Evolutionary conservation across 805 yeast genomes (phyloP), one percentile per base, ranked within the genome.

Genomic region (Spathaspora girioi): DNA sequence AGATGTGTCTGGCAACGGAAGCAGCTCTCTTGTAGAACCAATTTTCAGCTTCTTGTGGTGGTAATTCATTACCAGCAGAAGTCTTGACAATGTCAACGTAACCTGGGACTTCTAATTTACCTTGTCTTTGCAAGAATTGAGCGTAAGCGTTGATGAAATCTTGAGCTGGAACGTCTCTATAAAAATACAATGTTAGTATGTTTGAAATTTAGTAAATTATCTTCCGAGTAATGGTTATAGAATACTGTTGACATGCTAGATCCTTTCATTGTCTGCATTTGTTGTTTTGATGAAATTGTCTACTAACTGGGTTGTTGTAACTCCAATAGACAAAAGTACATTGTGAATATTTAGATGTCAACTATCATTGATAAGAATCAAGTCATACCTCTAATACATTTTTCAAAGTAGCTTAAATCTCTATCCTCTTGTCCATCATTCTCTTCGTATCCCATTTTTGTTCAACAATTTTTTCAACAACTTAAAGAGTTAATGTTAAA

Each of bases 21-120:
- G 99, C 99, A 70, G 99, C 96, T 81, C 99, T 89, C 89, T 89
- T 89, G 97, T 93, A 93, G 89, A 90, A 93, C 99, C 99, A 94
- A 74, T 93, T 91, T 82, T 91, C 98, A 69, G 98, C 80, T 77
- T 94, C 98, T 83, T 93, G 98, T 77, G 99, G 99, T 77, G 99
- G 99, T 78, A 94, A 88, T 77, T 94, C 99, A 76, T 93, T 92
- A 82, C 97, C 96, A 65, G 96, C 87, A 63, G 97, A 88, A 78
- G 99, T 94, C 91, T 94, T 94, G 82, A 94, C 99, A 69, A 93
- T 80, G 84, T 94, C 99, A 77, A 94, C 98, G 88, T 92, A 94
- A 78, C 97, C 97, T 83, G 99, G 99, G 71, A 94, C 94, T 78
- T 93, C 98, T 76, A 94, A 87, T 81, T 91, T 92, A 86, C 98